Evolutionary conservation across 2,329 filamentous ascomycete species (phyloP).

Genomic region (Alternaria angustiovoidea): DNA sequence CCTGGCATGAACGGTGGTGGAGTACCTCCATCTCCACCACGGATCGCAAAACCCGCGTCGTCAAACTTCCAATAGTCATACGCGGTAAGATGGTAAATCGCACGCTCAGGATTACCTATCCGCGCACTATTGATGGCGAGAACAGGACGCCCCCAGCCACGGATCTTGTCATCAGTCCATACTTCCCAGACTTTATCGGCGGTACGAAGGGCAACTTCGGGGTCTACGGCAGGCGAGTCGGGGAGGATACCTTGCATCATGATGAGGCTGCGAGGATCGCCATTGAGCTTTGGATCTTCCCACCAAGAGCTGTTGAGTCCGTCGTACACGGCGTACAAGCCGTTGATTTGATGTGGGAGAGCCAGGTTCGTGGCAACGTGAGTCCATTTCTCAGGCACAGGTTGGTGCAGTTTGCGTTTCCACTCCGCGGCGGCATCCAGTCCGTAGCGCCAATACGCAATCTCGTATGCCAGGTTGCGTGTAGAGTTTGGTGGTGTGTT

Average conservation of each 20-base stretch:
- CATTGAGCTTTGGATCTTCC: constrained; percentile 32
- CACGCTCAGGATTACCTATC: constrained; percentile 31
- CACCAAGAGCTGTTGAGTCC: constrained; percentile 50
- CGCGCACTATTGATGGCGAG: constrained; percentile 41
- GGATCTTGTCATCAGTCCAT: constrained; percentile 41
- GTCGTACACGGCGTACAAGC: constrained; percentile 64
- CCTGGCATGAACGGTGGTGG: constrained; percentile 66
- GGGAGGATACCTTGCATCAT: constrained; percentile 41
- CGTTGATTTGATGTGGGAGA: constrained; percentile 58
- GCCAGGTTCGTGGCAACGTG: constrained; percentile 63
- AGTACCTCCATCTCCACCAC: constrained; percentile 61
- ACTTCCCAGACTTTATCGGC: constrained; percentile 36
- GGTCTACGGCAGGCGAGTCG: constrained; percentile 33
- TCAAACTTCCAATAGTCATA: constrained; percentile 63
- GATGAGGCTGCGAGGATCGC: constrained; percentile 38
- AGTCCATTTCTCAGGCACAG: constrained; percentile 57
- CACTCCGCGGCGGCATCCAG: constrained; percentile 62
- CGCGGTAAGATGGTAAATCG: constrained; percentile 55
- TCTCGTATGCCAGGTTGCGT: constrained; percentile 65
- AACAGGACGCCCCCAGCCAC: constrained; percentile 43
- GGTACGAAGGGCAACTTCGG: constrained; percentile 32
- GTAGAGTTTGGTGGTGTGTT: constrained; percentile 66
- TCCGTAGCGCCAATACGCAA: constrained; percentile 67
- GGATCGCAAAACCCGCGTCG: constrained; percentile 61
- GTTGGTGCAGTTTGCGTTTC: constrained; percentile 58